Base-by-base conservation (phyloP, 192 early-diverging fungal species). In the Dissophora globulifera region DNA sequence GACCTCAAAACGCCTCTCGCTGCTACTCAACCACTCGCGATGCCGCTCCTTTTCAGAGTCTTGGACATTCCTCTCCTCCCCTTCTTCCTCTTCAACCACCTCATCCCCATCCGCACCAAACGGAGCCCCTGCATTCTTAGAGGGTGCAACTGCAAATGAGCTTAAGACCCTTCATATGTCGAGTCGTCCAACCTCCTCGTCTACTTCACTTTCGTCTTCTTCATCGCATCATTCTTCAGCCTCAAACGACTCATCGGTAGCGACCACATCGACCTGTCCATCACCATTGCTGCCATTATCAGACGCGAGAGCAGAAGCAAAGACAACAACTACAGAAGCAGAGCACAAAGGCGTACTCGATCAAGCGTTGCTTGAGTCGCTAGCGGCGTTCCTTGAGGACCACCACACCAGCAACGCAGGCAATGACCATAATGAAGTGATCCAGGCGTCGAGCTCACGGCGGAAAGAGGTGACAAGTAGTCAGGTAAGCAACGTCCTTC, bases 41-140 rank as follows among this genome's bases (percentile, higher is more conserved):
- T 32, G 45, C 19, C 52, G 60, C 40, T 71, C 68, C 12, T 33
- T 49, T 33, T 63, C 69, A 27, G 69, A 72, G 22, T 63, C 62
- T 8, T 74, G 60, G 69, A 55, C 69, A n/a, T 58, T 64, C 27
- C 26, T 62, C 35, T 38, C 35, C 35, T 38, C 7, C 35, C 35
- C 35, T n/a, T n/a, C n/a, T n/a, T n/a, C n/a, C n/a, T n/a, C n/a
- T n/a, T n/a, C n/a, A n/a, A n/a, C n/a, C n/a, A n/a, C n/a, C n/a
- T n/a, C n/a, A n/a, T n/a, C n/a, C n/a, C n/a, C n/a, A n/a, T n/a
- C n/a, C n/a, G n/a, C n/a, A n/a, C n/a, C n/a, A n/a, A n/a, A n/a
- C n/a, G n/a, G n/a, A n/a, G n/a, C n/a, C n/a, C n/a, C n/a, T n/a
- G n/a, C n/a, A n/a, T n/a, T n/a, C n/a, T n/a, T n/a, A n/a, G n/a